Conservation (phyloP, 148 eudicot genomes). For the Nepenthes gracilis region DNA sequence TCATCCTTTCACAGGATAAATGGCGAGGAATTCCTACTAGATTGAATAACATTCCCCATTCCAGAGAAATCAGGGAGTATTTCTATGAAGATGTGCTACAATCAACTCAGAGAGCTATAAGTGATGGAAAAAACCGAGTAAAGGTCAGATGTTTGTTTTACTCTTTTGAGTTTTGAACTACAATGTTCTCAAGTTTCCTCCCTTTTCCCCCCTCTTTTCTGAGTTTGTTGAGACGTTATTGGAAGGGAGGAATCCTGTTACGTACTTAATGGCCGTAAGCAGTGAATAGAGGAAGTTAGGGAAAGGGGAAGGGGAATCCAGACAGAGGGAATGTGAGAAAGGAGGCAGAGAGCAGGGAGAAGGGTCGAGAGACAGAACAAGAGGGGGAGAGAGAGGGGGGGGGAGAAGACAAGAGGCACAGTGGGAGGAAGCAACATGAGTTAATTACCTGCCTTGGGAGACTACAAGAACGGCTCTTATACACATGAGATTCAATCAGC, state of each 20-base stretch:
- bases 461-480: too few species aligned
- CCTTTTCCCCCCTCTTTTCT: not conserved
- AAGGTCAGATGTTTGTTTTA: constrained; percentile 37
- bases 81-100: constrained; percentile 87
- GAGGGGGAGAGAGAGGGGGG: too few species aligned
- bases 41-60: constrained; percentile 95
- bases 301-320: too few species aligned
- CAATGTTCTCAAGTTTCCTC: not conserved
- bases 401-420: too few species aligned
- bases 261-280: too few species aligned
- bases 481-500: too few species aligned
- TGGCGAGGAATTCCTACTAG: constrained; percentile 99
- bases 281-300: too few species aligned
- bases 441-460: too few species aligned
- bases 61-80: constrained; percentile 90
- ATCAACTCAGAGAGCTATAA: constrained; percentile 79
- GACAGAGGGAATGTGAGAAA: too few species aligned
- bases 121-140: constrained; percentile 59
- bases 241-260: not conserved
- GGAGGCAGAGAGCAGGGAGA: too few species aligned
- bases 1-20: constrained; percentile 37
- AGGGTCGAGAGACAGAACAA: too few species aligned
- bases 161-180: not conserved
- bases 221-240: not conserved
- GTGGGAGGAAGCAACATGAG: too few species aligned